Conservation (phyloP, 441 rosid species). For the Mallotus repandus region DNA sequence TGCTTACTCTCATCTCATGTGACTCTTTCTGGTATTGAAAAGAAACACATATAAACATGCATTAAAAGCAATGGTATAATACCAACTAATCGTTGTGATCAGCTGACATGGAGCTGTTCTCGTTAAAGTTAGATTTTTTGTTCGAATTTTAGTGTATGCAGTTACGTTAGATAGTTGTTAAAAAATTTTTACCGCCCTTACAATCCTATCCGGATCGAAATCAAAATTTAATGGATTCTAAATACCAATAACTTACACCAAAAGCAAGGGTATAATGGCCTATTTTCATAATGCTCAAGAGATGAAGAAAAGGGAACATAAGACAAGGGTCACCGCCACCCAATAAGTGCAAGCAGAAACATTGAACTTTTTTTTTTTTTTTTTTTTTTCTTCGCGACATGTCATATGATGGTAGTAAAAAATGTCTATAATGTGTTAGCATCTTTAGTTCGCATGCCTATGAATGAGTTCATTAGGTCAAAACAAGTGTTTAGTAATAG, state of each 20-base stretch:
- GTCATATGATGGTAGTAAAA: conserved; percentile 33
- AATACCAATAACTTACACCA: no score
- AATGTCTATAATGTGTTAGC: conserved; percentile 8
- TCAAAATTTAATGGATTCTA: no score
- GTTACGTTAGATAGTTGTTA: no score
- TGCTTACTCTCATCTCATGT: conserved; percentile 19
- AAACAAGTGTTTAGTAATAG: not conserved
- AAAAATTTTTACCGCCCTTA: no score
- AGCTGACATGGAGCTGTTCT: no score
- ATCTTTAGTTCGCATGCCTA: conserved; percentile 24
- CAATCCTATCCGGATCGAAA: no score
- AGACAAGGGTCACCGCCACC: conserved; percentile 30
- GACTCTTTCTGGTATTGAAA: conserved; percentile 1
- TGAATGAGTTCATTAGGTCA: not conserved
- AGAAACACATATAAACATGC: no score
- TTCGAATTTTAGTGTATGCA: no score
- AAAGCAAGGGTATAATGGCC: no score
- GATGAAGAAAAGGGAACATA: not conserved
- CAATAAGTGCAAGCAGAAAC: not conserved
- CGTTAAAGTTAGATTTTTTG: no score
- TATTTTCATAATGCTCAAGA: not conserved
- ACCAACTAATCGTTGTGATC: no score
- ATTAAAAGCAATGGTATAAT: no score
- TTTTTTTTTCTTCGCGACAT: conserved; percentile 21
- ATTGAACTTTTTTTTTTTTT: not conserved